Percentiles rank a stretch among this genome's conserved stretches.
Evolutionary conservation across 106 monocot species (phyloP).

Genomic region (Dioscorea zingiberensis): DNA sequence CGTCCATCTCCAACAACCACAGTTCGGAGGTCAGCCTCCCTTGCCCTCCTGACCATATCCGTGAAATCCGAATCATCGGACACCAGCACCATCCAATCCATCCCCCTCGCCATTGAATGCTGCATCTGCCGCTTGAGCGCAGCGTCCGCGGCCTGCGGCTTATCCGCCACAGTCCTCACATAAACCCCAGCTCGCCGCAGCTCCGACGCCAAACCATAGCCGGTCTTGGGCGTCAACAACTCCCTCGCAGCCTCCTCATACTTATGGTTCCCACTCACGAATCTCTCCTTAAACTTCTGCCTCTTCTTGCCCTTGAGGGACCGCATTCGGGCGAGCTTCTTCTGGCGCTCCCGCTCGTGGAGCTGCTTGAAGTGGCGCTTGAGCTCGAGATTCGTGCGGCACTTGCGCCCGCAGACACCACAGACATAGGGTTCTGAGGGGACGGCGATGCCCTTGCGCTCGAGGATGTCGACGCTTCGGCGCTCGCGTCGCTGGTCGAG

Average conservation of each 20-base stretch:
- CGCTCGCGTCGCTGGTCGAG: conserved; percentile 54
- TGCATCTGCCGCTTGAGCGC: conserved; percentile 83
- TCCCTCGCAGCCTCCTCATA: conserved; percentile 75
- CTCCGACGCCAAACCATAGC: conserved; percentile 85
- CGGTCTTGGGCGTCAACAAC: conserved; percentile 53
- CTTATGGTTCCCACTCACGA: conserved; percentile 56
- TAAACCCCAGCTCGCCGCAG: conserved; percentile 75
- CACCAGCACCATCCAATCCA: conserved; percentile 83
- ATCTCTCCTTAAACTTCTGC: conserved; percentile 49
- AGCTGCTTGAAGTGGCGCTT: conserved; percentile 79
- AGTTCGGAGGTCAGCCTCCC: conserved; percentile 58
- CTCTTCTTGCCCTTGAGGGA: conserved; percentile 86
- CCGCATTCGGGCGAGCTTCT: conserved; percentile 70
- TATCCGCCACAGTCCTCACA: conserved; percentile 76
- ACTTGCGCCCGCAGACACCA: conserved; percentile 75
- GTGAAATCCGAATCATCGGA: conserved; percentile 93
- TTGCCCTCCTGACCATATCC: conserved; percentile 60
- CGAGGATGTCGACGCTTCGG: conserved; percentile 45
- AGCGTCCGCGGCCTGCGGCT: conserved; percentile 87
- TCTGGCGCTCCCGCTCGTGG: conserved; percentile 86
- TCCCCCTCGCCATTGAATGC: conserved; percentile 60
- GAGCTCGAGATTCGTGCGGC: conserved; percentile 67
- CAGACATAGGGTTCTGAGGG: conserved; percentile 69
- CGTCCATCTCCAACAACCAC: conserved; percentile 84
- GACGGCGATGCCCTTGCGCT: conserved; percentile 44